Percentiles rank a stretch among this genome's conserved stretches.
phyloP scores from a whole-genome alignment of 805 yeast species.

The Zygotorulaspora chibaensis region DNA sequence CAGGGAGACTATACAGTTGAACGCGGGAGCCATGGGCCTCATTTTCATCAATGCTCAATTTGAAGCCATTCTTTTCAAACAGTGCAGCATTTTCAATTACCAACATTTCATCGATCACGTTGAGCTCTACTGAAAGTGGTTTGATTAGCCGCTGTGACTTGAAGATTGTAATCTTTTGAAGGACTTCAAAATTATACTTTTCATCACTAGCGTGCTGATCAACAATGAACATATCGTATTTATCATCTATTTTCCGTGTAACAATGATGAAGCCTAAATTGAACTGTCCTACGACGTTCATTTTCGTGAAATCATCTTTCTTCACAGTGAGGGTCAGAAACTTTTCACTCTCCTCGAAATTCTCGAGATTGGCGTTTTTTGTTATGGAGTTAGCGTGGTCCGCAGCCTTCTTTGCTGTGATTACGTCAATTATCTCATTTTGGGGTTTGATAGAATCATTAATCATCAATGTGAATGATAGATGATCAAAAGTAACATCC shows the following conservation, averaged over 20 bases:
- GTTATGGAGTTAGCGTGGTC: conserved; percentile 15
- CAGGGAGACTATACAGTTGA: conserved; percentile 60
- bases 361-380: conserved; percentile 41
- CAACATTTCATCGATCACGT: conserved; percentile 71
- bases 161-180: conserved; percentile 53
- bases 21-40: conserved; percentile 55
- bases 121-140: conserved; percentile 56
- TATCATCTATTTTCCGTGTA: conserved; percentile 40
- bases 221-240: conserved; percentile 68
- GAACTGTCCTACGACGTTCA: conserved; percentile 89
- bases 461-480: neutral
- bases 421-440: neutral
- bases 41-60: conserved; percentile 47
- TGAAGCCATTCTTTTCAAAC: conserved; percentile 76
- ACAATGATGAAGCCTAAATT: conserved; percentile 92
- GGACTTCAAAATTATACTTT: conserved; percentile 78
- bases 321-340: conserved; percentile 55
- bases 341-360: conserved; percentile 51
- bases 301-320: conserved; percentile 66
- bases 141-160: conserved; percentile 66
- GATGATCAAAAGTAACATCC: neutral
- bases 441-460: neutral
- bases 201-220: conserved; percentile 99
- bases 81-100: conserved; percentile 55
- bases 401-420: neutral